Evolutionary conservation across 208 protist genomes (phyloP).

Genomic region (Leishmania major): DNA sequence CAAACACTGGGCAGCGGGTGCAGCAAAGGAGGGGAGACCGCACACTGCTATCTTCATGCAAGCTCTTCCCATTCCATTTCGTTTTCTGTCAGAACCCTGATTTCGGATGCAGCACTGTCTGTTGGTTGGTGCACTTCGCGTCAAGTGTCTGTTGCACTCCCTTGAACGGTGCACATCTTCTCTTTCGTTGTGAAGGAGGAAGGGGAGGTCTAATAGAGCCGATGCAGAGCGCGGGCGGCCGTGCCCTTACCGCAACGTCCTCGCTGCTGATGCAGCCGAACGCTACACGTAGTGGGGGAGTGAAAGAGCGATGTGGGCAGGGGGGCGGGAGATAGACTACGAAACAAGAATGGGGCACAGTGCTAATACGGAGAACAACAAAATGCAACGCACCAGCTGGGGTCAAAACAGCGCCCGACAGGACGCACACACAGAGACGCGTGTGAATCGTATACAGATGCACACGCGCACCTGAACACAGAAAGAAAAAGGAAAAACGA

Average conservation of each 20-base stretch:
- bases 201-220: neutral
- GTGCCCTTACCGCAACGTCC: neutral
- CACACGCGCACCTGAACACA: neutral
- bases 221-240: neutral
- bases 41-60: neutral
- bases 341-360: neutral
- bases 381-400: neutral
- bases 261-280: neutral
- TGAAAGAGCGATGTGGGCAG: neutral
- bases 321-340: neutral
- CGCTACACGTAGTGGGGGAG: neutral
- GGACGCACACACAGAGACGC: neutral
- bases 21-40: neutral
- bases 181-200: neutral
- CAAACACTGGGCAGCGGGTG: neutral
- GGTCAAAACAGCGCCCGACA: neutral
- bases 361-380: neutral
- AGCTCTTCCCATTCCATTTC: neutral
- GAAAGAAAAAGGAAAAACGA: neutral
- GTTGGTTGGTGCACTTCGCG: neutral
- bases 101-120: neutral
- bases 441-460: neutral
- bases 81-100: neutral
- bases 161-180: neutral
- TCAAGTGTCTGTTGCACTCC: neutral